A percentile compares a stretch with the other conserved stretches of the same genome.
phyloP scores from a whole-genome alignment of 768 basidiomycete species.

The Hygrophorus pudorinus region DNA sequence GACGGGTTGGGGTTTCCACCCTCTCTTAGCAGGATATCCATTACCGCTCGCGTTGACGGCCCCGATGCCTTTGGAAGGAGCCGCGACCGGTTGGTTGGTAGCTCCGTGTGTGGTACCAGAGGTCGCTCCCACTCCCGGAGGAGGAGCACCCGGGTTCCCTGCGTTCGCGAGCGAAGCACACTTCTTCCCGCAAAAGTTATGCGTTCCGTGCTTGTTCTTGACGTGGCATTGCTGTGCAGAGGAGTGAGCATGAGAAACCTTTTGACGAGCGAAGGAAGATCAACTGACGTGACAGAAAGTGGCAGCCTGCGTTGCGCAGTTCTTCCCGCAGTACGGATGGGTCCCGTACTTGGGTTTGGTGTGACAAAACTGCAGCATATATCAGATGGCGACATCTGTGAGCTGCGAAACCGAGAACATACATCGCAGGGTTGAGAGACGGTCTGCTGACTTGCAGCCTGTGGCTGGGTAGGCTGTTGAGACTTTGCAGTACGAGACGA shows the following conservation, averaged over 20 bases:
- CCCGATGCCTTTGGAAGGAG: not conserved
- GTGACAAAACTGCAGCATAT: constrained; percentile 33
- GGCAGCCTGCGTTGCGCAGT: constrained; percentile 38
- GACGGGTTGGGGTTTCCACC: not conserved
- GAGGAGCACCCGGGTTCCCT: constrained; percentile 2
- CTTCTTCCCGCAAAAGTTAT: constrained; percentile 56
- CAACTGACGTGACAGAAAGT: constrained; percentile 30
- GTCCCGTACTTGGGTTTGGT: constrained; percentile 38
- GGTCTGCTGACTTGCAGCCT: not conserved
- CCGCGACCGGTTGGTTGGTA: not conserved
- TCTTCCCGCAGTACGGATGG: constrained; percentile 42
- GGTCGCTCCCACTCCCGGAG: constrained; percentile 1
- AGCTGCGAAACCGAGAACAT: constrained; percentile 7
- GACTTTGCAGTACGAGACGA: too few relatives aligned
- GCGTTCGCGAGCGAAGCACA: constrained; percentile 42
- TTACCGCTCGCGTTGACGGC: not conserved
- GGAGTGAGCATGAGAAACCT: not conserved
- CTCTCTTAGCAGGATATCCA: not conserved
- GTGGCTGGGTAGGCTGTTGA: too few relatives aligned
- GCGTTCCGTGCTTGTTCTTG: constrained; percentile 48
- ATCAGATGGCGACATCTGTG: constrained; percentile 4
- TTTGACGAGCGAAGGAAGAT: not conserved
- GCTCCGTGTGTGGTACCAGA: not conserved
- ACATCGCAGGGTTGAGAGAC: constrained; percentile 27
- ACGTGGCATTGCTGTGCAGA: constrained; percentile 44